These are phyloP conservation scores for Chlorella sp. DNA, from an alignment of 139 green algal genomes.

Conservation along the genomic window DNA sequence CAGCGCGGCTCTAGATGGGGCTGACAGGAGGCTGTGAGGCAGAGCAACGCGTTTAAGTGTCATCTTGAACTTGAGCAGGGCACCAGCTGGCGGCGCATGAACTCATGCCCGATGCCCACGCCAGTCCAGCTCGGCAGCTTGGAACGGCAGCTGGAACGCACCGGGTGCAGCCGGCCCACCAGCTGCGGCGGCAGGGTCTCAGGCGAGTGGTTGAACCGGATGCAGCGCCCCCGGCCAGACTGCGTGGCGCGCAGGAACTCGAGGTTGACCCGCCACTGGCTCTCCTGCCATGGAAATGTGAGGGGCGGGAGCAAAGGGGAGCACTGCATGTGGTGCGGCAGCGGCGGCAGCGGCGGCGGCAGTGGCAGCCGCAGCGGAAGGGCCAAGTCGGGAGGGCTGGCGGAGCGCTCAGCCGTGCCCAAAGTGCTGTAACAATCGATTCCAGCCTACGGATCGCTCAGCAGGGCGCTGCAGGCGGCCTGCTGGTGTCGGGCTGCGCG, in stretches of 20 bases:
- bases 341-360: neutral
- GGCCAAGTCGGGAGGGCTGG: neutral
- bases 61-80: too few relatives aligned
- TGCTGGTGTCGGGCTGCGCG: too few relatives aligned
- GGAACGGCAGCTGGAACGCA: neutral
- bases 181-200: conserved; percentile 36
- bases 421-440: too few relatives aligned
- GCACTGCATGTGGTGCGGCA: neutral
- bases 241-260: conserved; percentile 46
- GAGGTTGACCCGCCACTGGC: conserved; percentile 36
- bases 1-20: neutral
- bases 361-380: neutral
- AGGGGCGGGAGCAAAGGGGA: neutral
- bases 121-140: neutral
- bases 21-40: neutral
- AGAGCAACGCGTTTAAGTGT: neutral
- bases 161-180: conserved; percentile 24
- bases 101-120: neutral
- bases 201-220: conserved; percentile 44
- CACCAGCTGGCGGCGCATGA: neutral
- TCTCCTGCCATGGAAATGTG: conserved; percentile 40
- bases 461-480: too few relatives aligned
- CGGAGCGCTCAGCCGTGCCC: too few relatives aligned
- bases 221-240: conserved; percentile 26
- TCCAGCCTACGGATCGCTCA: too few relatives aligned